A percentile compares a stretch with the other conserved stretches of the same genome.
Conservation (phyloP, 2,329 filamentous ascomycete genomes). For the Aphanocladium album region DNA sequence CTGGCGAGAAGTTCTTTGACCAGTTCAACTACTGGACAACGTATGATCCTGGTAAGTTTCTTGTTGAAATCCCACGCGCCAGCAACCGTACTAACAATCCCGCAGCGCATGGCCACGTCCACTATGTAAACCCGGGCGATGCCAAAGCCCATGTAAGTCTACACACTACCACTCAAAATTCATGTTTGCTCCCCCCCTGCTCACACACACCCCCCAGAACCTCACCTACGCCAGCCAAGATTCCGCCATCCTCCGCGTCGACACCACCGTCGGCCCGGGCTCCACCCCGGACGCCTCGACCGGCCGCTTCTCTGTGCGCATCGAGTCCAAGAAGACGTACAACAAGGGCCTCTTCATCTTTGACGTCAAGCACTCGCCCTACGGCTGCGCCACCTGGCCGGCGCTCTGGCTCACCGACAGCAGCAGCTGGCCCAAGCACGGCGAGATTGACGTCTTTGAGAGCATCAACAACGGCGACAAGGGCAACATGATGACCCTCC, state of each 20-base stretch:
- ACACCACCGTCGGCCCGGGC: slow-evolving; percentile 49
- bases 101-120: slow-evolving; percentile 44
- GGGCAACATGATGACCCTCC: slow-evolving; percentile 57
- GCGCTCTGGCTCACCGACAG: slow-evolving; percentile 61
- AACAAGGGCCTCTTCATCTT: slow-evolving; percentile 63
- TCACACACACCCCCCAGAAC: slow-evolving; percentile 38
- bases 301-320: slow-evolving; percentile 58
- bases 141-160: slow-evolving; percentile 38
- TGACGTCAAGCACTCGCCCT: slow-evolving; percentile 58
- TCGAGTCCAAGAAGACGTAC: slow-evolving; percentile 57
- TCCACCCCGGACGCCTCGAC: slow-evolving; percentile 47
- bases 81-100: slow-evolving; percentile 9
- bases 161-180: neutral
- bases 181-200: neutral
- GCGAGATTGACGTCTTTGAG: slow-evolving; percentile 62
- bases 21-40: slow-evolving; percentile 49
- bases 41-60: slow-evolving; percentile 40
- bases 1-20: slow-evolving; percentile 47
- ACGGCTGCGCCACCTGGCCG: slow-evolving; percentile 60
- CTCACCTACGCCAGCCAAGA: slow-evolving; percentile 54
- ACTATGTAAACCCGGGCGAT: slow-evolving; percentile 43
- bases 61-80: neutral
- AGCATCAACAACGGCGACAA: slow-evolving; percentile 48
- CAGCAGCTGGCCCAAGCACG: slow-evolving; percentile 56
- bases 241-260: slow-evolving; percentile 55